Evolutionary conservation across 805 yeast species (phyloP).

Genomic region (fission yeast (Schizosaccharomyces pombe)): ASM294v3 CU329670.1:1268501-1269000

Average conservation of each 20-base stretch:
- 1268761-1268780: neutral
- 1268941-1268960: neutral
- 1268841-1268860: neutral
- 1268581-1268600: too few species aligned
- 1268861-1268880: neutral
- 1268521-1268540: too few species aligned
- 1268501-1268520: too few species aligned
- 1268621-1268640: neutral
- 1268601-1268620: too few species aligned
- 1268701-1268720: neutral
- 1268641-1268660: neutral
- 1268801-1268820: constrained; percentile 2
- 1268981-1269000: neutral
- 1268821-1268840: constrained; percentile 1
- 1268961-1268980: neutral
- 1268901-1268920: neutral
- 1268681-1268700: neutral
- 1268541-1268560: too few species aligned
- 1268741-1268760: neutral
- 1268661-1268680: neutral
- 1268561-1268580: too few species aligned
- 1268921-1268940: constrained; percentile 3
- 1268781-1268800: neutral
- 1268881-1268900: constrained; percentile 2
- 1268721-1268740: neutral